Conservation (phyloP, 1,284 basidiomycete species). For the Thelephora terrestris region DNA sequence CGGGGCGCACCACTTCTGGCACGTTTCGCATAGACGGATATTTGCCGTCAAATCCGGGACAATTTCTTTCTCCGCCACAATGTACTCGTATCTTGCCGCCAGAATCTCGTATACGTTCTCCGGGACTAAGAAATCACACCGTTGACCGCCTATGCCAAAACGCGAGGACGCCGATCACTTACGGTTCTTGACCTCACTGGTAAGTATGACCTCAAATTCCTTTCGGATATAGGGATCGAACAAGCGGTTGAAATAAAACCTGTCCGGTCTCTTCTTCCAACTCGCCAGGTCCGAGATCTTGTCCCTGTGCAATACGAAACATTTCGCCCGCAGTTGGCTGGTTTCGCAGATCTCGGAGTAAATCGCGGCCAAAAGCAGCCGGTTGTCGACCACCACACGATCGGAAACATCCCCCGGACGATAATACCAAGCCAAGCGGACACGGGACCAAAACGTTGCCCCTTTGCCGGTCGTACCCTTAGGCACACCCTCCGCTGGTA, state of each 20-base stretch:
- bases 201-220: constrained; percentile 93
- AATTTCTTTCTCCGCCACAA: constrained; percentile 89
- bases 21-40: constrained; percentile 79
- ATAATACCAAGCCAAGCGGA: constrained; percentile 89
- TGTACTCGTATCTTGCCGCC: constrained; percentile 83
- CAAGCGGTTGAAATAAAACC: constrained; percentile 89
- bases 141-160: no score
- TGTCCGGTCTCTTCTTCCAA: constrained; percentile 94
- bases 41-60: constrained; percentile 84
- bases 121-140: constrained; percentile 26
- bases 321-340: constrained; percentile 83
- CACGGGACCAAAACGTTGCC: constrained; percentile 59
- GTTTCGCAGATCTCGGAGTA: constrained; percentile 93
- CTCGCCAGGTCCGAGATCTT: constrained; percentile 87
- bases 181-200: constrained; percentile 85
- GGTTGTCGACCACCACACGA: constrained; percentile 76
- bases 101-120: constrained; percentile 70
- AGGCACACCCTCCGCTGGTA: constrained; percentile 63
- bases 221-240: constrained; percentile 98
- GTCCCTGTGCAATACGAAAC: constrained; percentile 89
- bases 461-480: constrained; percentile 39
- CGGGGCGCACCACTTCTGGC: constrained; percentile 83
- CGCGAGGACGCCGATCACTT: constrained; percentile 26
- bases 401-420: constrained; percentile 84
- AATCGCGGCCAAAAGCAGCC: constrained; percentile 87